These are phyloP conservation scores for Pachyrhizus erosus DNA, from an alignment of 306 rosid species.

Conservation along the genomic window DNA sequence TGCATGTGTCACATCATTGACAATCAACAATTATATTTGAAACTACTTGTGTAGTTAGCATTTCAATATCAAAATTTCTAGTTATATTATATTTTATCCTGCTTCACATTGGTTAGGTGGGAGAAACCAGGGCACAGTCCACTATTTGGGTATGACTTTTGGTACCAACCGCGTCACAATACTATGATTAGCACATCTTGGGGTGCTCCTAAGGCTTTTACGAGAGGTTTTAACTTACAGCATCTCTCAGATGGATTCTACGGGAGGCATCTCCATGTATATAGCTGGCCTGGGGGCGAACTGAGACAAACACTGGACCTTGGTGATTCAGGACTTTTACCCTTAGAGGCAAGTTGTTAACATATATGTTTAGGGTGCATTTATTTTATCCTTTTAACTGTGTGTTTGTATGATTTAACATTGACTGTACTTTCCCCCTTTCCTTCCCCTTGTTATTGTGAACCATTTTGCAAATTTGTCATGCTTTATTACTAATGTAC, in stretches of 20 bases:
- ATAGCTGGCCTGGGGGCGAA: conserved; percentile 94
- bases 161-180: conserved; percentile 93
- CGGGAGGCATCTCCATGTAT: conserved; percentile 90
- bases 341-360: conserved; percentile 69
- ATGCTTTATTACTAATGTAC: conserved; percentile 21
- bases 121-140: conserved; percentile 97
- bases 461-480: conserved; percentile 1
- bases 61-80: conserved; percentile 23
- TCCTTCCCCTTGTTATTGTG: background rate
- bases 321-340: conserved; percentile 81
- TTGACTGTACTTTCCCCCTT: background rate
- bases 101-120: conserved; percentile 65
- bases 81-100: conserved; percentile 22
- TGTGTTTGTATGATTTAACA: conserved; percentile 19
- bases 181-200: conserved; percentile 97
- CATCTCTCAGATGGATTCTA: conserved; percentile 81
- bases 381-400: conserved; percentile 2
- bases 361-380: conserved; percentile 11
- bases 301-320: conserved; percentile 93
- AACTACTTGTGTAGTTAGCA: background rate
- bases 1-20: background rate
- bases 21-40: background rate
- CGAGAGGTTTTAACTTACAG: conserved; percentile 79
- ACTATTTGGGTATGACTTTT: conserved; percentile 87
- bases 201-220: conserved; percentile 96